These are phyloP conservation scores for Macadamia tetraphylla DNA, from an alignment of 164 flowering plant species.

Conservation along the genomic window DNA sequence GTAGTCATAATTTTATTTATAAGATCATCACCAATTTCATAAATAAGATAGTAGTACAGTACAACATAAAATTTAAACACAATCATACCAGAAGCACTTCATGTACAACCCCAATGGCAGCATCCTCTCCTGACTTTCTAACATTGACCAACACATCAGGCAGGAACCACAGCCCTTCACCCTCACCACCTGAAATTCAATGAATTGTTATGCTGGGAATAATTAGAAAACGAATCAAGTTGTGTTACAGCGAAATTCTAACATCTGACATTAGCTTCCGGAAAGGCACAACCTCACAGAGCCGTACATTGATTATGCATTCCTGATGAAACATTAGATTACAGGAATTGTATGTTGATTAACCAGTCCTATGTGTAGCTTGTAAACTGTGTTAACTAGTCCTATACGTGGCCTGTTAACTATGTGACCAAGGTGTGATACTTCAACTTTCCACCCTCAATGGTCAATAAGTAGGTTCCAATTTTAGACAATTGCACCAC, in stretches of 20 bases:
- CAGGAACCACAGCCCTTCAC: conserved; percentile 67
- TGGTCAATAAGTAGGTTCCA: too few relatives aligned
- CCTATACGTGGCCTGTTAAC: too few relatives aligned
- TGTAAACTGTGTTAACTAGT: too few relatives aligned
- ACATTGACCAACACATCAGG: conserved; percentile 86
- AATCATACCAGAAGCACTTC: conserved; percentile 76
- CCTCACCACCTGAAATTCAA: conserved; percentile 59
- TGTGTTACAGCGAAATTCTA: not conserved
- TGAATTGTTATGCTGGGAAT: not conserved
- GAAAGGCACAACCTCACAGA: too few relatives aligned
- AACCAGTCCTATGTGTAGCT: too few relatives aligned
- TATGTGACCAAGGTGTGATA: too few relatives aligned
- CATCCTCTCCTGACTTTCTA: conserved; percentile 62
- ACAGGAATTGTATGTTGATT: too few relatives aligned
- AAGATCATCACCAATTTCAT: not conserved
- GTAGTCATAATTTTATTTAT: not conserved
- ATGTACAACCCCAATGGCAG: conserved; percentile 48
- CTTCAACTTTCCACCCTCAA: too few relatives aligned
- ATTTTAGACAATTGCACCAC: too few relatives aligned
- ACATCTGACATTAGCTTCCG: not conserved
- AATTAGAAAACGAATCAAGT: not conserved
- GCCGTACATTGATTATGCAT: too few relatives aligned
- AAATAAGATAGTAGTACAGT: not conserved
- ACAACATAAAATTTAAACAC: not conserved
- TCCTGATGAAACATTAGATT: too few relatives aligned